phyloP scores from a whole-genome alignment of 2,329 filamentous ascomycete species.

The Diaporthe australafricana region DNA sequence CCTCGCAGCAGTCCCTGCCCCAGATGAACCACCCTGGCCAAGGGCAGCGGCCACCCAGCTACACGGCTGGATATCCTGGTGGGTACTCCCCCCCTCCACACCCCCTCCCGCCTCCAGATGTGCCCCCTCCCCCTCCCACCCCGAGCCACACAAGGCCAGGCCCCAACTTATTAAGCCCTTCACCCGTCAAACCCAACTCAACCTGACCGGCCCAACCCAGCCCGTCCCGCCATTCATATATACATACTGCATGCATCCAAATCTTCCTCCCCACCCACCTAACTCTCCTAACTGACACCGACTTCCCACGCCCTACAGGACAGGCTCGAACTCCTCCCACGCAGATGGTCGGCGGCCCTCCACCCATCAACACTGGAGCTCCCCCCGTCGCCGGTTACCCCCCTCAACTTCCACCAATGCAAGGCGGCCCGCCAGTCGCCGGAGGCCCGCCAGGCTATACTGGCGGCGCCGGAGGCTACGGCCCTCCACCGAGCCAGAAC shows the following conservation, averaged over 20 bases:
- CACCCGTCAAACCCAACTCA: conserved; percentile 61
- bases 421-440: conserved; percentile 53
- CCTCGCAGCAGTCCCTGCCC: conserved; percentile 62
- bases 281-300: conserved; percentile 58
- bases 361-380: conserved; percentile 74
- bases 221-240: conserved; percentile 36
- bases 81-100: conserved; percentile 32
- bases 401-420: conserved; percentile 60
- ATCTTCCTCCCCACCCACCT: conserved; percentile 38
- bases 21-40: conserved; percentile 73
- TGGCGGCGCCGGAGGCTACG: conserved; percentile 58
- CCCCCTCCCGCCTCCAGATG: conserved; percentile 16
- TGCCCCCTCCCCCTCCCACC: conserved; percentile 50
- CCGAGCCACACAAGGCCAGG: conserved; percentile 7
- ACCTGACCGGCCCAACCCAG: not conserved
- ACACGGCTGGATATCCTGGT: conserved; percentile 58
- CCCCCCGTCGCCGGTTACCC: conserved; percentile 68
- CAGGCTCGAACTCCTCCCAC: conserved; percentile 66
- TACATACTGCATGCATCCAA: not conserved
- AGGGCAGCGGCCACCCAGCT: conserved; percentile 73
- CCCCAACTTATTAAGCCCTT: conserved; percentile 42
- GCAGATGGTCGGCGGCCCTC: conserved; percentile 73
- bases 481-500: conserved; percentile 47
- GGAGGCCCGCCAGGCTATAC: conserved; percentile 61
- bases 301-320: conserved; percentile 64